These are phyloP conservation scores for Tricholoma bakamatsutake DNA, from an alignment of 768 basidiomycete genomes.

Conservation along the genomic window DNA sequence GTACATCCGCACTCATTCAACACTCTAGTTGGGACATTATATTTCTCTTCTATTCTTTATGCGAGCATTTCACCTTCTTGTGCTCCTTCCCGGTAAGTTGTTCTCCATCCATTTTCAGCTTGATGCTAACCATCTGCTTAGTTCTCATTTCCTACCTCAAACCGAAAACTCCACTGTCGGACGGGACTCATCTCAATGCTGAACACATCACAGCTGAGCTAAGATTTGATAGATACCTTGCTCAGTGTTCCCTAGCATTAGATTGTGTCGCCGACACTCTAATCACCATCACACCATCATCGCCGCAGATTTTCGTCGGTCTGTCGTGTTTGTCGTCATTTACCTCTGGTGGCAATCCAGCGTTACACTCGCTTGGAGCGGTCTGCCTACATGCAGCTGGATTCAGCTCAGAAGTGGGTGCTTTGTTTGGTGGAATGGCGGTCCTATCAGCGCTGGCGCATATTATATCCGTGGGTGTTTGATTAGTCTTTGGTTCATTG, in stretches of 20 bases:
- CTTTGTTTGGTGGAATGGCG: constrained; percentile 67
- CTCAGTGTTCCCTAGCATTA: constrained; percentile 57
- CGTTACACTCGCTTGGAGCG: constrained; percentile 65
- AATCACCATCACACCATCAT: constrained; percentile 46
- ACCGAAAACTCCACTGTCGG: constrained; percentile 30
- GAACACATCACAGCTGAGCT: constrained; percentile 53
- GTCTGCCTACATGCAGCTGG: constrained; percentile 57
- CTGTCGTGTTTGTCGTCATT: constrained; percentile 60
- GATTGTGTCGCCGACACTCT: constrained; percentile 62
- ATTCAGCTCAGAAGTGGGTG: constrained; percentile 42
- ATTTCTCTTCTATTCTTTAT: constrained; percentile 63
- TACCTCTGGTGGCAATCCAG: constrained; percentile 64
- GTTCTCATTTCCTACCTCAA: constrained; percentile 62
- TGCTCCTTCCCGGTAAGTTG: constrained; percentile 62
- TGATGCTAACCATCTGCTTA: constrained; percentile 18
- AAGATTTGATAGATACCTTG: constrained; percentile 62
- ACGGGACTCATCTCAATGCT: constrained; percentile 23
- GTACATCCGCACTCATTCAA: constrained; percentile 2
- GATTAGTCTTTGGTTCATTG: background rate
- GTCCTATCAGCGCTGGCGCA: constrained; percentile 62
- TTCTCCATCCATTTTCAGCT: background rate
- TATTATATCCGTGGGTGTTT: constrained; percentile 44
- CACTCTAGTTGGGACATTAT: constrained; percentile 60
- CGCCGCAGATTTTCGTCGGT: constrained; percentile 50
- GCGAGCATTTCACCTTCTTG: constrained; percentile 59